Base-by-base conservation (phyloP, 345 rosid species). In the Erysimum cheiranthoides region DNA sequence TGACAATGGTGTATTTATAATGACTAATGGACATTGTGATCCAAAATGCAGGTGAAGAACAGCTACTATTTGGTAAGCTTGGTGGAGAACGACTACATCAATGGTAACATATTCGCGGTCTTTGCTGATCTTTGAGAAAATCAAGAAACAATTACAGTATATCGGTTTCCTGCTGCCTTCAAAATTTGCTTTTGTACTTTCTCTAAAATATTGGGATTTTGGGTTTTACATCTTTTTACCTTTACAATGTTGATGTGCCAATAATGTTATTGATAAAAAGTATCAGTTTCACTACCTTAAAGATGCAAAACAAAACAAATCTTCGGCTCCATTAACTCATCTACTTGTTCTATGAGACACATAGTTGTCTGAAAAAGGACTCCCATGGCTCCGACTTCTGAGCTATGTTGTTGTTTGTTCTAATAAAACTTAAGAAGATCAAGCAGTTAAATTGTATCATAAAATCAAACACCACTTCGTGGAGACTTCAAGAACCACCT, bases 11-110 rank as follows among this genome's bases (percentile, higher is more conserved):
- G 13, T 34, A 58, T 58, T 46, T 28, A 14, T 28, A 45, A 52
- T 21, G 31, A 28, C 13, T 52, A n/a, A 59, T 59, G 10, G 21
- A 53, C 10, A 31, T 30, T 63, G 28, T 1, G 7, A 51, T 59
- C 30, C 13, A 11, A n/a, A 45, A 32, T 85, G 88, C 93, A 90
- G 98, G 83, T 90, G 68, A 86, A 93, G 76, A 84, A 73, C 49
- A 65, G 65, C 47, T 66, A 73, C 71, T 73, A 73, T 54, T 79
- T 93, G 88, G 95, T 89, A 12, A 93, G 97, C 76, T 86, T 93
- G 88, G 98, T 90, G 10, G 98, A 90, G 61, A 90, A 93, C 4
- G 93, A 93, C 43, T 89, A 86, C 79, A 69, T 93, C 73, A 58
- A 83, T 12, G 85, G 95, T 10, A 83, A 93, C 63, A 80, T 93